A percentile compares a stretch with the other conserved stretches of the same genome.
phyloP scores from a whole-genome alignment of 73 alveolate species.

The Paramecium bursaria region DNA sequence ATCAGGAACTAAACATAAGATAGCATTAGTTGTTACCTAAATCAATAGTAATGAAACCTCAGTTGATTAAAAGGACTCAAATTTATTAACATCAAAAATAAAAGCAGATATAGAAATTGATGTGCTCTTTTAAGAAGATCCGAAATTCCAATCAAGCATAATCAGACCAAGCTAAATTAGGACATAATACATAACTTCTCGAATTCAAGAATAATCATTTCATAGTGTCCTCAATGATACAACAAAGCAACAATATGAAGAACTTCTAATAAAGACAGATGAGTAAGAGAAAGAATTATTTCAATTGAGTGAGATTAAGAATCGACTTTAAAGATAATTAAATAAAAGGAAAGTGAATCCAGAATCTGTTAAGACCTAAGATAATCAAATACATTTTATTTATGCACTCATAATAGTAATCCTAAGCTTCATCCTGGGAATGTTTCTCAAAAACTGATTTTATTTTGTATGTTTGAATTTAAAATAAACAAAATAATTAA shows the following conservation, averaged over 20 bases:
- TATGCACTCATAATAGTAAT: slow-evolving; percentile 1
- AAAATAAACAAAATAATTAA: background rate
- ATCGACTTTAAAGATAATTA: slow-evolving; percentile 1
- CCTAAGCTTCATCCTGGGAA: background rate
- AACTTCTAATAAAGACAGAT: background rate
- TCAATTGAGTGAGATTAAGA: slow-evolving; percentile 39
- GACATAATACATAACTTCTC: no score
- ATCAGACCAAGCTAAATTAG: no score
- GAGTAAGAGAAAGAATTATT: slow-evolving; percentile 36
- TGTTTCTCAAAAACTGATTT: slow-evolving; percentile 15
- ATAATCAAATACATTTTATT: background rate
- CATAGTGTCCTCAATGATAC: no score
- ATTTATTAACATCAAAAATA: no score
- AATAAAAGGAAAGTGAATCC: background rate
- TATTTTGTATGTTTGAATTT: background rate
- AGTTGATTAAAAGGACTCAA: no score
- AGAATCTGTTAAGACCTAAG: background rate
- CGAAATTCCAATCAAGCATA: no score
- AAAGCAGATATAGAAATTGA: no score
- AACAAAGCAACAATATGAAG: slow-evolving; percentile 17
- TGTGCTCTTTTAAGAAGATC: no score
- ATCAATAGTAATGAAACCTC: no score
- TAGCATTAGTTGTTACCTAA: no score
- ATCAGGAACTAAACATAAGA: no score
- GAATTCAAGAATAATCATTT: no score